Base-by-base conservation (phyloP, 306 rosid species). In the Citrullus colocynthis region DNA sequence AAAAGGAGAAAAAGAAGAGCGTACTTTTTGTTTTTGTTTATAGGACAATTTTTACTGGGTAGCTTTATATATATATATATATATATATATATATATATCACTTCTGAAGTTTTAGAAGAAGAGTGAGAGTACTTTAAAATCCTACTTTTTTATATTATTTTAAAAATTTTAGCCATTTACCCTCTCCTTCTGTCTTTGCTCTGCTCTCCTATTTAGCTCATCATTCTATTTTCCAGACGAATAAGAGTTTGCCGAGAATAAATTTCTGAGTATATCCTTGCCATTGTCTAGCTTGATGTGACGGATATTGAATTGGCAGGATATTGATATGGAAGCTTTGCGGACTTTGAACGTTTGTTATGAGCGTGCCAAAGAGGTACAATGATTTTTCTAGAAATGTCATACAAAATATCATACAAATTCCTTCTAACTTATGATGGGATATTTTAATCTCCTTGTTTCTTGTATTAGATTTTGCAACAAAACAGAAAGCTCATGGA, bases 301-400 rank as follows among this genome's bases (percentile, higher is more conserved):
- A 49, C n/a, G 16, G 37, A 9, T 21, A n/a, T 42, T 82, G 69
- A 56, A 60, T 81, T 83, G 54, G 65, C 89, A 95, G 98, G 93
- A 90, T 49, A 89, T 95, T 59, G 98, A 95, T 85, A 61, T 82
- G 81, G 92, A 90, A 84, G 97, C 98, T 78, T 59, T 86, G 87
- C 82, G 71, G 84, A 90, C 90, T 72, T 82, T 95, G 63, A 85
- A 86, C 80, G 11, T 20, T 74, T 90, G 98, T 79, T 90, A 95
- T 82, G 97, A 89, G 80, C 93, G 87, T 9, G 92, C 98, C 14
- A 95, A 90, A 85, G 93, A 86, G 98, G 98, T 94, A 67, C 52
- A 4, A 20, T 21, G 81, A 52, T n/a, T 44, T 59, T 30, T 77
- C 18, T 18, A 64, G 18, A 36, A 59, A n/a, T 42, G 39, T 55